These are phyloP conservation scores for Fusarium fracticaudum DNA, from an alignment of 2,329 filamentous ascomycete species.

Conservation along the genomic window DNA sequence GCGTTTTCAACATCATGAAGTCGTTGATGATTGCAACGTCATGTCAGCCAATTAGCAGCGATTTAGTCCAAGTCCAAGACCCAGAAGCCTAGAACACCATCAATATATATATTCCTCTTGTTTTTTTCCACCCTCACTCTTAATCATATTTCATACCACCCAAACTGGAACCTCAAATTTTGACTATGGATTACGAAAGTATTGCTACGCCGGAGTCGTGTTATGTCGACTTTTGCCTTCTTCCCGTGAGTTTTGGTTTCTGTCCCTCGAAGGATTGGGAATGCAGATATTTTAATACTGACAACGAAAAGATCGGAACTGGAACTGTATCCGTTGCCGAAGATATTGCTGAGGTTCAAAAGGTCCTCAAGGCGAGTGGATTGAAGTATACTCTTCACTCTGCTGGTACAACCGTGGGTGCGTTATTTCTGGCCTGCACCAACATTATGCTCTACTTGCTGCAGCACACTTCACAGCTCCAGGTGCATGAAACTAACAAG, in stretches of 20 bases:
- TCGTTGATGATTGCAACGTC: constrained; percentile 15
- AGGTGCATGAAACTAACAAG: background rate
- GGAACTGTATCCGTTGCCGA: constrained; percentile 77
- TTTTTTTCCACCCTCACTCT: background rate
- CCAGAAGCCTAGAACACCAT: background rate
- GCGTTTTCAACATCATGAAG: constrained; percentile 29
- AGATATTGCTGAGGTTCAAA: constrained; percentile 90
- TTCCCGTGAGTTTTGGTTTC: constrained; percentile 69
- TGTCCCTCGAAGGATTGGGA: no score
- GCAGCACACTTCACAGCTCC: background rate
- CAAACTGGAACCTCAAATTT: background rate
- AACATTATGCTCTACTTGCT: background rate
- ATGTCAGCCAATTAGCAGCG: constrained; percentile 32
- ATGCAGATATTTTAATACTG: constrained; percentile 5
- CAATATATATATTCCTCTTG: background rate
- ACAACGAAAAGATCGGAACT: constrained; percentile 74
- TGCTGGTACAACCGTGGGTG: constrained; percentile 91
- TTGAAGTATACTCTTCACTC: constrained; percentile 91
- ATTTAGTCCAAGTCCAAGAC: background rate
- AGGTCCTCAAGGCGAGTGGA: constrained; percentile 81
- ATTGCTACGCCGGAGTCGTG: constrained; percentile 76
- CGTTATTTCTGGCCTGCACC: constrained; percentile 47
- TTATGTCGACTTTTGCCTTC: constrained; percentile 90
- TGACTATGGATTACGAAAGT: constrained; percentile 56
- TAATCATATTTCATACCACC: background rate